Evolutionary conservation across 2,329 filamentous ascomycete genomes (phyloP).

Genomic region (Clarireedia monteithiana): DNA sequence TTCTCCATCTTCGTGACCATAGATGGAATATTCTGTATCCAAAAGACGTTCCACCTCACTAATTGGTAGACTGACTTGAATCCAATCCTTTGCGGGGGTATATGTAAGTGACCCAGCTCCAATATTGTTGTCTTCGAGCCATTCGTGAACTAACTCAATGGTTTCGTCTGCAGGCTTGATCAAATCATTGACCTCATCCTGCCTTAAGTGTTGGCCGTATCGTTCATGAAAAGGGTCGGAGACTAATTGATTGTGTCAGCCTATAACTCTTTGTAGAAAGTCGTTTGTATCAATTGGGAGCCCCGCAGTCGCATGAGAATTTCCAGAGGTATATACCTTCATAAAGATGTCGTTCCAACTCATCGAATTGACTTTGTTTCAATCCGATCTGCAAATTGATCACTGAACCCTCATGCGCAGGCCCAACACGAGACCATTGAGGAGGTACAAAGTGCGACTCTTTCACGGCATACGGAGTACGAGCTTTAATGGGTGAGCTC

Average conservation of each 20-base stretch:
- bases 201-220: slow-evolving; percentile 47
- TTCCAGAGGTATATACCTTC: background rate
- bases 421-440: slow-evolving; percentile 7
- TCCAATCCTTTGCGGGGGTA: slow-evolving; percentile 49
- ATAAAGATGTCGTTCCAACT: slow-evolving; percentile 9
- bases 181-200: slow-evolving; percentile 43
- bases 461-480: slow-evolving; percentile 10
- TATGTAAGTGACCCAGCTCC: slow-evolving; percentile 30
- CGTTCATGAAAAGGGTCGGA: slow-evolving; percentile 45
- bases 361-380: slow-evolving; percentile 10
- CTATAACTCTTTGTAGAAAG: background rate
- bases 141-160: slow-evolving; percentile 44
- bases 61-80: slow-evolving; percentile 38
- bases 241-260: slow-evolving; percentile 27
- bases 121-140: slow-evolving; percentile 48
- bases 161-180: slow-evolving; percentile 45
- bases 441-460: slow-evolving; percentile 7
- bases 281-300: background rate
- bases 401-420: background rate
- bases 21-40: slow-evolving; percentile 31
- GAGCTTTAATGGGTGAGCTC: slow-evolving; percentile 8
- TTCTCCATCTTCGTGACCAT: slow-evolving; percentile 28
- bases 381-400: slow-evolving; percentile 10
- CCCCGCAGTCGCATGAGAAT: background rate
- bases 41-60: slow-evolving; percentile 36